Evolutionary conservation across 164 flowering plant species (phyloP).

Genomic region (Aristolochia californica): DNA sequence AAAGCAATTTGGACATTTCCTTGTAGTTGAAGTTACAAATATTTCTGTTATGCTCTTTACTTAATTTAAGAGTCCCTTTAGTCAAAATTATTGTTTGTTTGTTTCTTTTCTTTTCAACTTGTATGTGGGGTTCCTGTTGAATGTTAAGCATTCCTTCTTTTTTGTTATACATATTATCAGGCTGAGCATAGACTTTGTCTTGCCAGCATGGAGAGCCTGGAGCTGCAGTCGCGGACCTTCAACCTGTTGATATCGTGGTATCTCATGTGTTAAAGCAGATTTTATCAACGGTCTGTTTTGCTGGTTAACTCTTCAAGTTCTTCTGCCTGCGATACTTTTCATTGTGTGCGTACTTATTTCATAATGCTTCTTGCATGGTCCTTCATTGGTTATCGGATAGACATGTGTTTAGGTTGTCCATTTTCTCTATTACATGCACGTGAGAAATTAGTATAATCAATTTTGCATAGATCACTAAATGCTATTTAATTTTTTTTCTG

Average conservation of each 20-base stretch:
- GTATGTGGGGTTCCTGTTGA: no score
- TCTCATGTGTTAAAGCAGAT: slow-evolving; percentile 82
- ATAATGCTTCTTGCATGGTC: not conserved
- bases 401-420: not conserved
- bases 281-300: slow-evolving; percentile 43
- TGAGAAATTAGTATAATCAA: not conserved
- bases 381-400: not conserved
- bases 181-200: not conserved
- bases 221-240: slow-evolving; percentile 77
- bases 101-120: no score
- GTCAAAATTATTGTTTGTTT: no score
- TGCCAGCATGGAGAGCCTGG: slow-evolving; percentile 98
- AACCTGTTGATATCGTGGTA: slow-evolving; percentile 72
- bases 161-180: no score
- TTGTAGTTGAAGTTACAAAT: no score
- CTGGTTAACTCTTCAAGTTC: not conserved
- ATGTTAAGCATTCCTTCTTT: no score
- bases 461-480: not conserved
- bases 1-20: not conserved
- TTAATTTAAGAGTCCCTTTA: no score
- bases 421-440: not conserved
- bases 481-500: not conserved
- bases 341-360: not conserved
- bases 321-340: not conserved
- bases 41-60: no score